These are phyloP conservation scores for Nakazawaea laoshanensis DNA, from an alignment of 805 yeast species.

Conservation along the genomic window DNA sequence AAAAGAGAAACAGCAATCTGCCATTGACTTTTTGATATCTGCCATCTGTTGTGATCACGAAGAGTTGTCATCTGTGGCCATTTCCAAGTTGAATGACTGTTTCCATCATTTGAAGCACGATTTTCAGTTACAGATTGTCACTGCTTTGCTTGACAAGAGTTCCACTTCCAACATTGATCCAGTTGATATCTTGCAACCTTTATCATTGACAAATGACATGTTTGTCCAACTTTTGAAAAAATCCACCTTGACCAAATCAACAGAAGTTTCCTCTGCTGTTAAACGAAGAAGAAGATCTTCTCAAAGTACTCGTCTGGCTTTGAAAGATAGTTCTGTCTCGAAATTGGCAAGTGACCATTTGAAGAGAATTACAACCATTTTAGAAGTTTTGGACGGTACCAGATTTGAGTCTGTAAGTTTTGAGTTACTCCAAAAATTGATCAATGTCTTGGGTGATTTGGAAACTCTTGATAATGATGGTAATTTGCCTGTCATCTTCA, in stretches of 20 bases:
- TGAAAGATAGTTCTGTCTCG: slow-evolving; percentile 63
- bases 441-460: slow-evolving; percentile 61
- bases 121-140: slow-evolving; percentile 46
- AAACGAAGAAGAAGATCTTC: slow-evolving; percentile 81
- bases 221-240: slow-evolving; percentile 52
- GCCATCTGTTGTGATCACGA: slow-evolving; percentile 39
- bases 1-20: slow-evolving; percentile 48
- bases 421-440: slow-evolving; percentile 31
- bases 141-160: slow-evolving; percentile 48
- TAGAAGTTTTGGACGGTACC: slow-evolving; percentile 49
- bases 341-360: slow-evolving; percentile 72
- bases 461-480: slow-evolving; percentile 88
- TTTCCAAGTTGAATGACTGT: slow-evolving; percentile 41
- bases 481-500: slow-evolving; percentile 80
- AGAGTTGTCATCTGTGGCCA: slow-evolving; percentile 37
- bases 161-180: slow-evolving; percentile 42
- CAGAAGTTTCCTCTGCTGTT: slow-evolving; percentile 29
- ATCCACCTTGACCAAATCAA: slow-evolving; percentile 23
- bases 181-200: slow-evolving; percentile 41
- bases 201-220: slow-evolving; percentile 45
- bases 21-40: slow-evolving; percentile 51
- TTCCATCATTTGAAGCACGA: slow-evolving; percentile 53
- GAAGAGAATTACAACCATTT: slow-evolving; percentile 64
- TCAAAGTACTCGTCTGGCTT: slow-evolving; percentile 66
- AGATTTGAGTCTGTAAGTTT: slow-evolving; percentile 18